phyloP scores from a whole-genome alignment of 176 grass and related monocot species.

The Oryza meyeriana region DNA sequence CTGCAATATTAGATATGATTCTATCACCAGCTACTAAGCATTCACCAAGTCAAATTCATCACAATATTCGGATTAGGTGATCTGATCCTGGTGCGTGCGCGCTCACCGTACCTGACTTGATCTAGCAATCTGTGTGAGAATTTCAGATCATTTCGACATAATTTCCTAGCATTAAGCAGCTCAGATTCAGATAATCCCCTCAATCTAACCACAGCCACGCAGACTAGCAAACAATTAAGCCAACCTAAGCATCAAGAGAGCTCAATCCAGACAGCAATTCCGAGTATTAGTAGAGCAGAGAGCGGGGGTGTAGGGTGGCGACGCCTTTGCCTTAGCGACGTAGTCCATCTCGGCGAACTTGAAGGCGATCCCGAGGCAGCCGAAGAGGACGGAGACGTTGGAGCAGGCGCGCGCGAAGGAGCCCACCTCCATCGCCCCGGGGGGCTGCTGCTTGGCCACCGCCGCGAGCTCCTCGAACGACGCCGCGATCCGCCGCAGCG shows the following conservation, averaged over 20 bases:
- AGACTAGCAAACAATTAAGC: not conserved
- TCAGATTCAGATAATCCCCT: not conserved
- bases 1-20: not conserved
- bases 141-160: not conserved
- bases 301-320: not conserved
- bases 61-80: not conserved
- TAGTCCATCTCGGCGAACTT: conserved; percentile 99
- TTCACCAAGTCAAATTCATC: not conserved
- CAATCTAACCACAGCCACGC: not conserved
- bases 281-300: not conserved
- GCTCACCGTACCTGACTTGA: not conserved
- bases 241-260: not conserved
- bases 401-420: conserved; percentile 78
- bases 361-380: conserved; percentile 92
- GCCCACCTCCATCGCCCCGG: conserved; percentile 44
- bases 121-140: not conserved
- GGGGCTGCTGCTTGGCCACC: conserved; percentile 29
- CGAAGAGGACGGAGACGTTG: conserved; percentile 88
- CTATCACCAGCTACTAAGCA: not conserved
- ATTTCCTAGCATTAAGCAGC: not conserved
- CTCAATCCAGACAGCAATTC: not conserved
- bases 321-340: conserved; percentile 66
- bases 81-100: not conserved
- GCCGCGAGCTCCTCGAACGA: conserved; percentile 75
- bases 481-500: conserved; percentile 65